These are phyloP conservation scores for Plenodomus lindquistii DNA, from an alignment of 2,329 filamentous ascomycete species.

Conservation along the genomic window DNA sequence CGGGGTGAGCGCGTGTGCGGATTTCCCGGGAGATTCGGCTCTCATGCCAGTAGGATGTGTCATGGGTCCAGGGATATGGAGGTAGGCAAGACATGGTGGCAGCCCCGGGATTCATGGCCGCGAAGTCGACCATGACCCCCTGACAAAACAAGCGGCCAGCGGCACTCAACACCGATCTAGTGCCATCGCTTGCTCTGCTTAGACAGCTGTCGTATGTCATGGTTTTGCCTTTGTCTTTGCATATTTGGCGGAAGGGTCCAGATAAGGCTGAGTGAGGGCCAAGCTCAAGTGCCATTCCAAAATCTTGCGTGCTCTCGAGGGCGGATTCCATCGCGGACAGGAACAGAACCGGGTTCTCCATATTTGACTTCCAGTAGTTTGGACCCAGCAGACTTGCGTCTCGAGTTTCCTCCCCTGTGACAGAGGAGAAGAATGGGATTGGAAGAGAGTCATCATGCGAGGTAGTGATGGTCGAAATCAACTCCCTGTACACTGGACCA, in stretches of 20 bases:
- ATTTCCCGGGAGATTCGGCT: conserved; percentile 7
- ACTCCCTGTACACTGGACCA: conserved; percentile 9
- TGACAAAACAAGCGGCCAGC: conserved; percentile 10
- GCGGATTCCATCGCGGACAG: conserved; percentile 1
- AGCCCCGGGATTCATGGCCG: neutral
- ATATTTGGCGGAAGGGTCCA: conserved; percentile 15
- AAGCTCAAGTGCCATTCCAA: conserved; percentile 14
- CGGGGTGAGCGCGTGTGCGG: neutral
- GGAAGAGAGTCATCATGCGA: neutral
- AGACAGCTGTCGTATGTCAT: neutral
- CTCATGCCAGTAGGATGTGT: conserved; percentile 20
- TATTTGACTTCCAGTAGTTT: conserved; percentile 19
- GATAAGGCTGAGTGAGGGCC: conserved; percentile 17
- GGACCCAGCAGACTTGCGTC: conserved; percentile 1
- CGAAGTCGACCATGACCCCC: conserved; percentile 7
- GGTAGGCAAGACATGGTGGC: conserved; percentile 8
- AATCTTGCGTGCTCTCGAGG: neutral
- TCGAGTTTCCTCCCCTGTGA: conserved; percentile 6
- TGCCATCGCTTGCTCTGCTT: conserved; percentile 1
- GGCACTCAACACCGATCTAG: conserved; percentile 2
- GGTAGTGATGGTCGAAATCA: neutral
- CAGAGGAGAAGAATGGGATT: conserved; percentile 13
- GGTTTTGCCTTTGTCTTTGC: neutral
- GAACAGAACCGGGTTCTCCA: conserved; percentile 16
- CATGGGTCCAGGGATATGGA: conserved; percentile 19